A percentile compares a stretch with the other conserved stretches of the same genome.
These are phyloP conservation scores for Pseudogymnoascus sp. DNA, from an alignment of 2,329 filamentous ascomycete species.

Conservation along the genomic window DNA sequence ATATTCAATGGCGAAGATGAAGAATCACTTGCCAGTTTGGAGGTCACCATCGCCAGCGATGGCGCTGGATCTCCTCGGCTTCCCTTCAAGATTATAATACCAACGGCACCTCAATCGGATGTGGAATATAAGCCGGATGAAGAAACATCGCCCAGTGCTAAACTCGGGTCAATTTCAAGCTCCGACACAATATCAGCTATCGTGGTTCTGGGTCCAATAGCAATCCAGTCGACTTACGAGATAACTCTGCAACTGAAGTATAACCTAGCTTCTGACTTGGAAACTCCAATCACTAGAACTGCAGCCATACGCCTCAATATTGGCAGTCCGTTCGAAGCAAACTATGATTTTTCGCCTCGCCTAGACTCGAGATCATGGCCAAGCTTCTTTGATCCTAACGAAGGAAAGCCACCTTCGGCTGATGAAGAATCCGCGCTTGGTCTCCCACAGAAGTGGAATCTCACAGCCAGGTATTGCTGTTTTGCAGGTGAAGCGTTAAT, in stretches of 20 bases:
- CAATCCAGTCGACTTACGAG: constrained; percentile 51
- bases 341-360: constrained; percentile 77
- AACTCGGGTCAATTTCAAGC: constrained; percentile 36
- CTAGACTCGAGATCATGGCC: constrained; percentile 78
- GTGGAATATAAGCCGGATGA: not conserved
- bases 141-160: constrained; percentile 14
- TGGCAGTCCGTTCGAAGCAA: constrained; percentile 81
- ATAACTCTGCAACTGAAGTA: constrained; percentile 70
- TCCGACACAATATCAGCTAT: constrained; percentile 38
- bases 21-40: constrained; percentile 63
- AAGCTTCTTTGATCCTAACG: constrained; percentile 65
- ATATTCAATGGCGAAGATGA: constrained; percentile 79
- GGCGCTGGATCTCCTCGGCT: constrained; percentile 38
- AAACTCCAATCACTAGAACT: constrained; percentile 72
- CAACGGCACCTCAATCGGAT: not conserved
- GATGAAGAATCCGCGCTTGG: constrained; percentile 42
- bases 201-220: constrained; percentile 44
- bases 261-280: constrained; percentile 68
- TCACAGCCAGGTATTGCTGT: constrained; percentile 67
- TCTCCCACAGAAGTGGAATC: constrained; percentile 72
- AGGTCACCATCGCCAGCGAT: constrained; percentile 59
- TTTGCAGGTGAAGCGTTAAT: constrained; percentile 60
- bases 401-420: constrained; percentile 5
- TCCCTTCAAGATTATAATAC: constrained; percentile 28
- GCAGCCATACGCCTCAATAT: constrained; percentile 63